Evolutionary conservation across 352 stramenopile species (phyloP).

Genomic region (Phytophthora pini): DNA sequence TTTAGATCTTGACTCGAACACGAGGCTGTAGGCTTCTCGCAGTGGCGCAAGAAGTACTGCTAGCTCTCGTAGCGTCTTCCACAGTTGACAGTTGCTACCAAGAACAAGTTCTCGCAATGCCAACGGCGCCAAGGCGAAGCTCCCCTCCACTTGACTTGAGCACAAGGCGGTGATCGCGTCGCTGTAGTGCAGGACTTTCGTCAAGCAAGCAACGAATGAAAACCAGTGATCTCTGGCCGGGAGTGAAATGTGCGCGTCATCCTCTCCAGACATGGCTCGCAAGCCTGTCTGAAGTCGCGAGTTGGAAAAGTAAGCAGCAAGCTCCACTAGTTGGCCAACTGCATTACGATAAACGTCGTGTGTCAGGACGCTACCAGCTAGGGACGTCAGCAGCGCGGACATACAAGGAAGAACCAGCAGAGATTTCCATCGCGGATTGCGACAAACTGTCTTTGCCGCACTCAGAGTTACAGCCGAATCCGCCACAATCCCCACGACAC

Average conservation of each 20-base stretch:
- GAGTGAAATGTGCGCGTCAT: slow-evolving; percentile 51
- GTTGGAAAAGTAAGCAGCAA: slow-evolving; percentile 71
- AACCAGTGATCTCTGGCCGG: slow-evolving; percentile 68
- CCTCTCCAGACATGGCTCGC: slow-evolving; percentile 46
- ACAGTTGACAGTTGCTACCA: slow-evolving; percentile 48
- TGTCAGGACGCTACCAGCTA: slow-evolving; percentile 67
- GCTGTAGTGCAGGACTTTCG: slow-evolving; percentile 51
- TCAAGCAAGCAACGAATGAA: slow-evolving; percentile 72
- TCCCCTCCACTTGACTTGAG: slow-evolving; percentile 30
- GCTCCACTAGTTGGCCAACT: slow-evolving; percentile 69
- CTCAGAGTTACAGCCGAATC: slow-evolving; percentile 68
- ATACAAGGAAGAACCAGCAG: slow-evolving; percentile 80
- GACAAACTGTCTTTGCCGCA: slow-evolving; percentile 60
- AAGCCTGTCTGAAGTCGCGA: slow-evolving; percentile 46
- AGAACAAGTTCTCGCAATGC: slow-evolving; percentile 68
- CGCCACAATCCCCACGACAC: slow-evolving; percentile 77
- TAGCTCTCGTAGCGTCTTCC: slow-evolving; percentile 54
- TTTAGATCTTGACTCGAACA: slow-evolving; percentile 47
- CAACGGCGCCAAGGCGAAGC: slow-evolving; percentile 31
- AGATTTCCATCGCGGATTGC: slow-evolving; percentile 39
- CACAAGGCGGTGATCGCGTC: slow-evolving; percentile 66
- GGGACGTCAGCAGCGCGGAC: slow-evolving; percentile 52
- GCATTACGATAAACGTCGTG: slow-evolving; percentile 51
- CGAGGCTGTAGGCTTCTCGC: slow-evolving; percentile 63
- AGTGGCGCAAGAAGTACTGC: slow-evolving; percentile 58